phyloP scores from a whole-genome alignment of 768 basidiomycete genomes.

The Clathrus columnatus region DNA sequence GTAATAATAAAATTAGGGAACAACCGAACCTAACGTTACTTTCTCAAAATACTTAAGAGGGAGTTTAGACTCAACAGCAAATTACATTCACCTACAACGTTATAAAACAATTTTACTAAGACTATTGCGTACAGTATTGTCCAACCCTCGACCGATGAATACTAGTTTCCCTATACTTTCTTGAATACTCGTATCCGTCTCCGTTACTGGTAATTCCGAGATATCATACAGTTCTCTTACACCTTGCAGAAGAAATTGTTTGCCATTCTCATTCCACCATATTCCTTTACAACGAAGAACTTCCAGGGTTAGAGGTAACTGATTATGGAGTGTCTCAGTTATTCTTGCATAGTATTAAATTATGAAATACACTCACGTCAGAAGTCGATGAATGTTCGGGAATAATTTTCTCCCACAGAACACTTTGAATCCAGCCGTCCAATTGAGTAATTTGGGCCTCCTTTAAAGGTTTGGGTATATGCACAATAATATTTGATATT shows the following conservation, averaged over 20 bases:
- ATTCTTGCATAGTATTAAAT: not conserved
- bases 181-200: conserved; percentile 34
- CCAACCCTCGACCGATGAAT: conserved; percentile 77
- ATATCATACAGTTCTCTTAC: conserved; percentile 89
- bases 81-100: too few relatives aligned
- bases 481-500: conserved; percentile 62
- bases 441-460: conserved; percentile 39
- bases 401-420: conserved; percentile 73
- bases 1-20: too few relatives aligned
- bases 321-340: not conserved
- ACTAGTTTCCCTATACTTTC: conserved; percentile 71
- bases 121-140: conserved; percentile 45
- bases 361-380: not conserved
- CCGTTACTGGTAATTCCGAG: conserved; percentile 30
- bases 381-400: conserved; percentile 23
- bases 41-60: too few relatives aligned
- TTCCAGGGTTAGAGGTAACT: conserved; percentile 27
- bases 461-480: conserved; percentile 60
- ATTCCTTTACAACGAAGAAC: conserved; percentile 88
- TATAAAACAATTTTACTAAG: conserved; percentile 20
- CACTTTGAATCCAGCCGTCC: conserved; percentile 70
- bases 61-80: too few relatives aligned
- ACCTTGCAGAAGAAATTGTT: conserved; percentile 76
- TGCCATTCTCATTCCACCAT: conserved; percentile 44
- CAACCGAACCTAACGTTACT: too few relatives aligned